A percentile compares a stretch with the other conserved stretches of the same genome.
Conservation (phyloP, 306 rosid species). For the Urtica urens region DNA sequence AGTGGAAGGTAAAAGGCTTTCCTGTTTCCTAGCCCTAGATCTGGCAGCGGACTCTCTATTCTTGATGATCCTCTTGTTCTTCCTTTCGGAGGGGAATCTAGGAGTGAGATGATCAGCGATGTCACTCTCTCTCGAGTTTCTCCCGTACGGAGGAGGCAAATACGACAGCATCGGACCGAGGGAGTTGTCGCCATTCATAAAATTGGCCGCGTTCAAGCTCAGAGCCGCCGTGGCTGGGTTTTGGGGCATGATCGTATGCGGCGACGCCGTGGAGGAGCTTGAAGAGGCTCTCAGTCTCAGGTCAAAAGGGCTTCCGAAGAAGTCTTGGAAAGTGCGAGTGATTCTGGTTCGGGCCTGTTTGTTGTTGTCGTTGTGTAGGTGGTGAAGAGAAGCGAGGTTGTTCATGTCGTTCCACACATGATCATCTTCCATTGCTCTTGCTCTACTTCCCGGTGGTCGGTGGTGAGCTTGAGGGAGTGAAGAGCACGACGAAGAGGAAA, state of each 20-base stretch:
- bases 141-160: constrained; percentile 22
- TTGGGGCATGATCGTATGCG: constrained; percentile 4
- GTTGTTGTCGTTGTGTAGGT: neutral
- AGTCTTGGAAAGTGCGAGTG: constrained; percentile 46
- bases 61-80: constrained; percentile 79
- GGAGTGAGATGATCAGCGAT: neutral
- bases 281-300: constrained; percentile 2
- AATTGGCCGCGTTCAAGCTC: constrained; percentile 32
- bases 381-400: constrained; percentile 27
- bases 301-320: constrained; percentile 36
- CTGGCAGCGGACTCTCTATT: constrained; percentile 93
- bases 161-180: constrained; percentile 14
- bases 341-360: neutral
- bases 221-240: constrained; percentile 29
- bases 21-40: constrained; percentile 92
- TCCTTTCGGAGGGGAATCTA: constrained; percentile 21
- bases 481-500: constrained; percentile 5
- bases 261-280: neutral
- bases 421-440: constrained; percentile 52
- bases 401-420: constrained; percentile 69
- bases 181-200: constrained; percentile 13
- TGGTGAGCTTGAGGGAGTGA: constrained; percentile 5
- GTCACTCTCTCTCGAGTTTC: constrained; percentile 11
- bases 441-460: neutral
- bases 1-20: neutral